Evolutionary conservation across 768 basidiomycete species (phyloP), one percentile per base, ranked within the genome.

Genomic region (Serendipita vermifera): DNA sequence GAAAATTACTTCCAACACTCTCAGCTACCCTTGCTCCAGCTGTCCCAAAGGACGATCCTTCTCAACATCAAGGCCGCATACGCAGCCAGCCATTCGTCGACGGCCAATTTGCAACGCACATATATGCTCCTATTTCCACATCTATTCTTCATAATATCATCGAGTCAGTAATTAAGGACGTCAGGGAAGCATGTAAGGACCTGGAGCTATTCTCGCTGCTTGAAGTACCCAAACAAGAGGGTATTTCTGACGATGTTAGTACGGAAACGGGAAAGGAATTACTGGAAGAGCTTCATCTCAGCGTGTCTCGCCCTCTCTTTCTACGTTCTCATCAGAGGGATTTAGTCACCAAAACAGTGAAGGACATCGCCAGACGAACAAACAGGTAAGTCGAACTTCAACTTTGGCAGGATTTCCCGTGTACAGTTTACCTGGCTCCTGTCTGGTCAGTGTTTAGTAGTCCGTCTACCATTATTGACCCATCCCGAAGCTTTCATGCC

Each of bases 101-200:
- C 11, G 93, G 93, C 0, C 90, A 93, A 64, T 93, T 79, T 65
- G 81, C 82, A 1, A 74, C 84, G 3, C 80, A 93, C 69, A 75
- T 92, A 55, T 93, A 85, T 64, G 72, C 89, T 9, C 77, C 82
- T 0, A 63, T 93, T 64, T n/a, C n/a, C n/a, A n/a, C n/a, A n/a
- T n/a, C n/a, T n/a, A n/a, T n/a, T 11, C 68, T 88, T 41, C 68
- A 71, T 59, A 67, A 68, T 24, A 59, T 81, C 11, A 59, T 85
- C 24, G 65, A 71, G 57, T 71, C 74, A 15, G 75, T 76, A 1
- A 60, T 81, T 15, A 51, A 58, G 2, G 65, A 71, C 24, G 75
- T 79, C n/a, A 75, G 71, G 63, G 61, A 62, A 9, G 57, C 64
- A 14, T n/a, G n/a, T n/a, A n/a, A n/a, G n/a, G n/a, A n/a, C n/a